Percentiles rank a stretch among this genome's conserved stretches.
Evolutionary conservation across 75 land plant species (phyloP).

Genomic region (Cunninghamia lanceolata): DNA sequence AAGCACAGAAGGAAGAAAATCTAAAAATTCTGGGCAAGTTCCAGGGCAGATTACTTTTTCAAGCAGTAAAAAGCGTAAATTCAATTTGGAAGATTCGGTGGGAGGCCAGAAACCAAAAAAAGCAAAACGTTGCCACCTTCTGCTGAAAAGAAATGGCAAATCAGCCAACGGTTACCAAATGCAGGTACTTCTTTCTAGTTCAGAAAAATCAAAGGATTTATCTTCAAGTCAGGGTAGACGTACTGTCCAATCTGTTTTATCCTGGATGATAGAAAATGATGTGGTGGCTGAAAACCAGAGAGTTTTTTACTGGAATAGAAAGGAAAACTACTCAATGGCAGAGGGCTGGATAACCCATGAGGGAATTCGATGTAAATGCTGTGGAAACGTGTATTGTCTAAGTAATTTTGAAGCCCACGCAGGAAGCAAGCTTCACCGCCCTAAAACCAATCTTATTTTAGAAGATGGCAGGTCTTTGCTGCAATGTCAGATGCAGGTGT

Average conservation of each 20-base stretch:
- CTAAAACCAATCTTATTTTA: constrained; percentile 55
- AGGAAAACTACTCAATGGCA: constrained; percentile 18
- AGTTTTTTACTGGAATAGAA: constrained; percentile 38
- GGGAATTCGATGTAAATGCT: constrained; percentile 73
- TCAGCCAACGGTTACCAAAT: constrained; percentile 22
- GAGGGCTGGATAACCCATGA: constrained; percentile 60
- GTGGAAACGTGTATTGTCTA: constrained; percentile 36
- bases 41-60: background rate
- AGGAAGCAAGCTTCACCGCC: constrained; percentile 41
- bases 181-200: constrained; percentile 29
- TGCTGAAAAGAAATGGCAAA: constrained; percentile 6
- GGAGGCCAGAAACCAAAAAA: background rate
- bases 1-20: constrained; percentile 5
- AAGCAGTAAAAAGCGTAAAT: constrained; percentile 4
- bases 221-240: background rate
- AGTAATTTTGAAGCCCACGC: constrained; percentile 66
- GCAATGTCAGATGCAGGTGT: constrained; percentile 57
- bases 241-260: constrained; percentile 36
- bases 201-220: constrained; percentile 10
- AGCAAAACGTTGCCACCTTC: background rate
- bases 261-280: constrained; percentile 73
- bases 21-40: constrained; percentile 9
- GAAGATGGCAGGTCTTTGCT: constrained; percentile 79
- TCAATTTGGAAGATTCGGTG: background rate
- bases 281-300: constrained; percentile 39